Evolutionary conservation across 2,329 filamentous ascomycete species (phyloP), one percentile per base, ranked within the genome.

Genomic region (Neopestalotiopsis clavispora): DNA sequence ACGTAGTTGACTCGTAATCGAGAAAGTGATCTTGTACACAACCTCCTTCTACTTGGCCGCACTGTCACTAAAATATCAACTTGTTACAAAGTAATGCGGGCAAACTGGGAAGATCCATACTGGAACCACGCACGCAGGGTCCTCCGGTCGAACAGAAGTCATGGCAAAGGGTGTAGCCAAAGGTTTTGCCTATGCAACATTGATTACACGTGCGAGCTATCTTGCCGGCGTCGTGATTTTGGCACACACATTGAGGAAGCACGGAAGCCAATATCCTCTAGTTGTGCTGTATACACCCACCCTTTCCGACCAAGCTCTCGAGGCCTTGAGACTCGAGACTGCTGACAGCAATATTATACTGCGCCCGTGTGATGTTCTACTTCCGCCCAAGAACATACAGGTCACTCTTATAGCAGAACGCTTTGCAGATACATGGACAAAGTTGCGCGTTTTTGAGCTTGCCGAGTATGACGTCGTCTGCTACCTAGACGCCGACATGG

Each of bases 401-500:
- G 78, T 80, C 56, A 78, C 81, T 68, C 72, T 81, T 17, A 84
- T 87, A 40, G 84, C 85, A 1, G 81, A 85, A 68, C 81, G 85
- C 28, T 87, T 87, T 75, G 80, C 79, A 68, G 85, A 87, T 71
- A 87, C 85, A 3, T 87, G 85, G 83, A 87, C 85, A 2, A 87
- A 87, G 72, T 78, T 88, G 3, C 82, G 84, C n/a, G 85, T 86
- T 28, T 87, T 87, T 72, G 81, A 85, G 67, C 69, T 84, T 4
- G 70, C 75, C 71, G 76, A 75, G 63, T 81, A 80, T 58, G 78
- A 83, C 56, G 78, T 77, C 6, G 72, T 86, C 17, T 85, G 84
- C 72, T 86, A 86, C 71, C 78, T 88, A 4, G 86, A 87, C 70
- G 84, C 85, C 9, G 85, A 87, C 70, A 86, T 87, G 80, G 80